phyloP scores from a whole-genome alignment of 768 basidiomycete species.

The Panaeolus papilionaceus region DNA sequence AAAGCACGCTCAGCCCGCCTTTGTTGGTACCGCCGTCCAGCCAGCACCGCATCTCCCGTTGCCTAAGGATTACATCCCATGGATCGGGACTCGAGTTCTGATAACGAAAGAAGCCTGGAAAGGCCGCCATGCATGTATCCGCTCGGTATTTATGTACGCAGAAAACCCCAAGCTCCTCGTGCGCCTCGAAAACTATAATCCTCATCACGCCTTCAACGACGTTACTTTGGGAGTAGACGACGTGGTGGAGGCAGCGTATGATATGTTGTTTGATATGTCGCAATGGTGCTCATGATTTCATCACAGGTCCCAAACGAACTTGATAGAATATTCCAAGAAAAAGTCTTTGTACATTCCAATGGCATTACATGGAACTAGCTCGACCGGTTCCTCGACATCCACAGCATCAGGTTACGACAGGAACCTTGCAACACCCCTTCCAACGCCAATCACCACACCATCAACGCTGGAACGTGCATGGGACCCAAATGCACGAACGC shows the following conservation, averaged over 20 bases:
- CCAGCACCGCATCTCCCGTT: neutral
- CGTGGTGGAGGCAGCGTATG: neutral
- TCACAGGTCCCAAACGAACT: neutral
- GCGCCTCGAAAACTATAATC: neutral
- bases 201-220: neutral
- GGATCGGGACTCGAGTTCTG: constrained; percentile 1
- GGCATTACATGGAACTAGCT: too few species aligned
- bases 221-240: neutral
- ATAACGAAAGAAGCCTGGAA: neutral
- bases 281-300: neutral
- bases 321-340: neutral
- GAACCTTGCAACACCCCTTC: neutral
- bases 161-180: neutral
- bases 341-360: neutral
- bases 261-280: neutral
- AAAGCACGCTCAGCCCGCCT: neutral
- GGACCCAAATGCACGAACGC: constrained; percentile 6
- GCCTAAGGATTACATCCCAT: neutral
- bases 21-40: neutral
- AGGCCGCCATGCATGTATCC: neutral
- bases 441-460: neutral
- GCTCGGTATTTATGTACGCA: neutral
- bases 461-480: neutral
- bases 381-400: neutral
- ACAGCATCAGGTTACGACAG: too few species aligned